A percentile compares a stretch with the other conserved stretches of the same genome.
Conservation (phyloP, 2,329 filamentous ascomycete genomes). For the Claviceps paspali region DNA sequence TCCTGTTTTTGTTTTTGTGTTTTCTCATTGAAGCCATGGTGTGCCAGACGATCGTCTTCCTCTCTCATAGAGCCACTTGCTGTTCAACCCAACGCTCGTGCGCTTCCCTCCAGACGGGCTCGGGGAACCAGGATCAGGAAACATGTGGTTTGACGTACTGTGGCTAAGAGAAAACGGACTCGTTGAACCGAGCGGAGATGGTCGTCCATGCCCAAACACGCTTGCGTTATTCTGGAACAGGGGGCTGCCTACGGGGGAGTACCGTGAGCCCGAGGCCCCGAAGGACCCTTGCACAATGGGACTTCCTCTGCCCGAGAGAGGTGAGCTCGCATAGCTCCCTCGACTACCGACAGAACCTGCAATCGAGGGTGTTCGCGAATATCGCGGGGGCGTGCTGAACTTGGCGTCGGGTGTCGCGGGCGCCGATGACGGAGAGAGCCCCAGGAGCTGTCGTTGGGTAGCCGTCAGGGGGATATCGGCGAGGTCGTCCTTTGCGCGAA, state of each 20-base stretch:
- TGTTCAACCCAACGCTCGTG: slow-evolving; percentile 67
- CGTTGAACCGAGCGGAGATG: slow-evolving; percentile 47
- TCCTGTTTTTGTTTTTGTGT: background rate
- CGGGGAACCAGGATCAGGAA: slow-evolving; percentile 50
- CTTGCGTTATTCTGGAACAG: slow-evolving; percentile 55
- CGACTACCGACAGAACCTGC: slow-evolving; percentile 46
- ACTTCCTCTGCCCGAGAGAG: slow-evolving; percentile 40
- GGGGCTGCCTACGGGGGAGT: slow-evolving; percentile 30
- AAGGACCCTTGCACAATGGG: slow-evolving; percentile 20
- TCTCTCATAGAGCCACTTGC: slow-evolving; percentile 89
- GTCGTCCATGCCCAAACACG: slow-evolving; percentile 30
- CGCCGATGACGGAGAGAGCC: slow-evolving; percentile 51
- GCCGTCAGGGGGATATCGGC: slow-evolving; percentile 75
- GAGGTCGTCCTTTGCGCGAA: slow-evolving; percentile 59
- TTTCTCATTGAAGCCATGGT: slow-evolving; percentile 20
- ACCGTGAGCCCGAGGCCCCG: slow-evolving; percentile 29
- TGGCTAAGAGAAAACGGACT: slow-evolving; percentile 37
- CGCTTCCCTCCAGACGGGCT: slow-evolving; percentile 52
- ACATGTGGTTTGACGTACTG: slow-evolving; percentile 30
- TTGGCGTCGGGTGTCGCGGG: slow-evolving; percentile 50
- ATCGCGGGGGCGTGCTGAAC: slow-evolving; percentile 77
- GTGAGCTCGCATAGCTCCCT: slow-evolving; percentile 41
- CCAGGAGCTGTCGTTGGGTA: slow-evolving; percentile 64
- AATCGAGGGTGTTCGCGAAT: slow-evolving; percentile 58
- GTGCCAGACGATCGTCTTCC: slow-evolving; percentile 42